Conservation (phyloP, 2,329 filamentous ascomycete genomes). For the Penicillium sumatraense region DNA sequence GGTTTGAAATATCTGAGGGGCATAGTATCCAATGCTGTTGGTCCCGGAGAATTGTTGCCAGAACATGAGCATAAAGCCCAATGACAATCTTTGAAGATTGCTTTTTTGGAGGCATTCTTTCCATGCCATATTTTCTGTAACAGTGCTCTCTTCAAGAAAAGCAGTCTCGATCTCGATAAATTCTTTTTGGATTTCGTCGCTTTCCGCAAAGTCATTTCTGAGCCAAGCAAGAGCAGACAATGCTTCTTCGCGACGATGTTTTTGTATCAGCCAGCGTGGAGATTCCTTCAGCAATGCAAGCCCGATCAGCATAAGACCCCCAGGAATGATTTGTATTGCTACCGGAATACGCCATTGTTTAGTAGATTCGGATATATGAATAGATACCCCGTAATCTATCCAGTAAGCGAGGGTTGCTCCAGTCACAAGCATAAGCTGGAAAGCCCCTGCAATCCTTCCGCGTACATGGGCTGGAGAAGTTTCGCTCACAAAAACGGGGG, state of each 20-base stretch:
- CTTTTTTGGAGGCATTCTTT: constrained; percentile 45
- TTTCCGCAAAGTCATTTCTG: constrained; percentile 34
- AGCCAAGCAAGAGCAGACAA: constrained; percentile 42
- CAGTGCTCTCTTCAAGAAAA: constrained; percentile 45
- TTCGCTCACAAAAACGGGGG: constrained; percentile 43
- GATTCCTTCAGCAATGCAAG: constrained; percentile 58
- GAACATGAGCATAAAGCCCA: constrained; percentile 45
- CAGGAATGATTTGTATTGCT: constrained; percentile 58
- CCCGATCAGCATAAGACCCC: constrained; percentile 53
- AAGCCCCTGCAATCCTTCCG: constrained; percentile 41
- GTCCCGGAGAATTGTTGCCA: constrained; percentile 47
- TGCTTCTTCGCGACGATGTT: constrained; percentile 53
- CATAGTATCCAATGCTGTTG: constrained; percentile 46
- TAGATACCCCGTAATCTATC: constrained; percentile 57
- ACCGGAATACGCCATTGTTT: constrained; percentile 60
- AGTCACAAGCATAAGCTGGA: constrained; percentile 44
- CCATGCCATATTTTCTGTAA: constrained; percentile 48
- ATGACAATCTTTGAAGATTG: constrained; percentile 43
- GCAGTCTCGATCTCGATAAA: constrained; percentile 46
- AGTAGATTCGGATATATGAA: constrained; percentile 48
- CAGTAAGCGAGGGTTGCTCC: constrained; percentile 57
- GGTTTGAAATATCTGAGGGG: constrained; percentile 44
- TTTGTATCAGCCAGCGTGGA: constrained; percentile 60
- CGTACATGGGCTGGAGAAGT: constrained; percentile 37
- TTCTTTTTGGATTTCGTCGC: constrained; percentile 35